These are phyloP conservation scores for Solanum gracilifrons DNA, from an alignment of 257 asterid species.

Conservation along the genomic window DNA sequence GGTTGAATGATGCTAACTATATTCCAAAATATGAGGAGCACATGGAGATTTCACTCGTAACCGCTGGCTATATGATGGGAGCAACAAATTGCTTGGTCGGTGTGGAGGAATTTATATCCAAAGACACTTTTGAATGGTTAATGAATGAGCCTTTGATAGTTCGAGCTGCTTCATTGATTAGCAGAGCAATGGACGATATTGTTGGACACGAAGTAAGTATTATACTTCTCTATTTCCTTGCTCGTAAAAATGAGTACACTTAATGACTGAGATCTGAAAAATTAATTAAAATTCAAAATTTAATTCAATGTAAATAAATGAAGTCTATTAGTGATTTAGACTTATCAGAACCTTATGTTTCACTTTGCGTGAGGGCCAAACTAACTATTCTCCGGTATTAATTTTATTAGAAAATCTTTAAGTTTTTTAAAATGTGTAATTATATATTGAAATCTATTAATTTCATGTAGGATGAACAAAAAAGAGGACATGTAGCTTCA, in stretches of 20 bases:
- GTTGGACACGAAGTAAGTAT: neutral
- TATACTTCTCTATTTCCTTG: too few species aligned
- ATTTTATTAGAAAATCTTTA: too few species aligned
- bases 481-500: neutral
- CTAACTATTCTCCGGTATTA: too few species aligned
- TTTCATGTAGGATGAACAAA: neutral
- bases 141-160: neutral
- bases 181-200: neutral
- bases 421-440: too few species aligned
- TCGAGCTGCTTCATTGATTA: neutral
- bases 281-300: too few species aligned
- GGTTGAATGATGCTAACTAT: neutral
- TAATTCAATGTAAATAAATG: too few species aligned
- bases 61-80: neutral
- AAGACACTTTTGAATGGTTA: neutral
- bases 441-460: neutral
- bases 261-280: too few species aligned
- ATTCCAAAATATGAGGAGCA: neutral
- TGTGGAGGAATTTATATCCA: neutral
- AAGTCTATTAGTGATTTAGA: too few species aligned
- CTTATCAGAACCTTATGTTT: too few species aligned
- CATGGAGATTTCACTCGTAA: neutral
- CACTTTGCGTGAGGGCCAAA: too few species aligned
- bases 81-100: neutral
- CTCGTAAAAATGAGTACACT: too few species aligned